Percentiles rank a stretch among this genome's conserved stretches.
phyloP scores from a whole-genome alignment of 768 basidiomycete genomes.

The Podaxis sp. region DNA sequence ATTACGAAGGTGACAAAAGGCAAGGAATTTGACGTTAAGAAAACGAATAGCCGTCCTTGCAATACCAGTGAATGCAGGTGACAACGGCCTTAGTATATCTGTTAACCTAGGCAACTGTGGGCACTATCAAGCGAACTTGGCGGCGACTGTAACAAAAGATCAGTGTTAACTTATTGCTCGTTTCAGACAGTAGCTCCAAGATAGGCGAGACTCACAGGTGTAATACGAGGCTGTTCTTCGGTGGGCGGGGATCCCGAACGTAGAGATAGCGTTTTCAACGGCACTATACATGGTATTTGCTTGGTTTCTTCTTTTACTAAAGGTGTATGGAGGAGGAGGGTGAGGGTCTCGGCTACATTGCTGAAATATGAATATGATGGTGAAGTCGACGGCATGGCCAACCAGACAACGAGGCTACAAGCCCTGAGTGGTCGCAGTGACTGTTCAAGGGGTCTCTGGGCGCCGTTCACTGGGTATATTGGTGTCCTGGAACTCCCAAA shows the following conservation, averaged over 20 bases:
- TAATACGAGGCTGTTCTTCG: not conserved
- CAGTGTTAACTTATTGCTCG: conserved; percentile 16
- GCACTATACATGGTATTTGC: conserved; percentile 21
- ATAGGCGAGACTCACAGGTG: not conserved
- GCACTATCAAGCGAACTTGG: not conserved
- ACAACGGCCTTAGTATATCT: not conserved
- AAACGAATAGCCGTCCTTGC: not conserved
- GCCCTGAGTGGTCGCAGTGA: not conserved
- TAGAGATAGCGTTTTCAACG: conserved; percentile 25
- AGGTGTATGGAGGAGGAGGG: conserved; percentile 27
- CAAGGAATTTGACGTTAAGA: not conserved
- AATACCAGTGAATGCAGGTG: not conserved
- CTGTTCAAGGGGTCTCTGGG: not conserved
- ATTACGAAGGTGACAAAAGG: not conserved
- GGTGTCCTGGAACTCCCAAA: not conserved
- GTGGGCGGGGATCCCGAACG: not conserved
- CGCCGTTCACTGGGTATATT: not conserved
- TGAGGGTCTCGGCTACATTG: not conserved
- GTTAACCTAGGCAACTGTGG: not conserved
- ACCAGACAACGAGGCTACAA: not conserved
- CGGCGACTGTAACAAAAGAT: not conserved
- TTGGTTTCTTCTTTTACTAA: conserved; percentile 29
- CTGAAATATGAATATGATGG: not conserved
- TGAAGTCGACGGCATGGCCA: not conserved
- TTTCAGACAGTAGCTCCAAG: not conserved